Conservation (phyloP, 1,284 basidiomycete species). For the Pascua sp. region DNA sequence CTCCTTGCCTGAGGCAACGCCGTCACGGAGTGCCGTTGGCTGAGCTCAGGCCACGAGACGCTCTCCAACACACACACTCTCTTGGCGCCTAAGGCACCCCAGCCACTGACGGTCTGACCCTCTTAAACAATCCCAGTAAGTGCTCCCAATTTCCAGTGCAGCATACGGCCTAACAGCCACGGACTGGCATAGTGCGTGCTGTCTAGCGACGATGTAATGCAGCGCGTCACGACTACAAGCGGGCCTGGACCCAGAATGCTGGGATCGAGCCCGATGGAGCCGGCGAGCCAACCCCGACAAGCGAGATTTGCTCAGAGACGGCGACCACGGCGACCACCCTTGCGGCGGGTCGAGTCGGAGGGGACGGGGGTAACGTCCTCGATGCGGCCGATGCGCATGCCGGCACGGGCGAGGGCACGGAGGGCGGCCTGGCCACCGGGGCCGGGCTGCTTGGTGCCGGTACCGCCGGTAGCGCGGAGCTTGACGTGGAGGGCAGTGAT, state of each 20-base stretch:
- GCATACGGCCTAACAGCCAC: conserved; percentile 8
- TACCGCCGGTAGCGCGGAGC: conserved; percentile 97
- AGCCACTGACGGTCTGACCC: too few relatives aligned
- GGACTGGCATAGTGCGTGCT: conserved; percentile 23
- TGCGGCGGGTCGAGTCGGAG: conserved; percentile 94
- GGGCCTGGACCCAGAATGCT: not conserved
- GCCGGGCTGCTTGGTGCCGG: conserved; percentile 97
- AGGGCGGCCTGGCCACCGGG: conserved; percentile 98
- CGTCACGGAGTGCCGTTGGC: too few relatives aligned
- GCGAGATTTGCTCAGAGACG: conserved; percentile 61
- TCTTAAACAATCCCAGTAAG: too few relatives aligned
- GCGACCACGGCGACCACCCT: conserved; percentile 99
- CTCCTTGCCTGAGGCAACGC: too few relatives aligned
- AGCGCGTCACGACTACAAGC: conserved; percentile 9
- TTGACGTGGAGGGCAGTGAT: conserved; percentile 86
- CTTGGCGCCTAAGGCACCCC: too few relatives aligned
- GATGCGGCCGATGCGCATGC: conserved; percentile 97
- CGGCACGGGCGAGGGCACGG: conserved; percentile 92
- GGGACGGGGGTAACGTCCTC: conserved; percentile 94
- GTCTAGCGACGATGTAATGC: conserved; percentile 16
- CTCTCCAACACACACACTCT: too few relatives aligned
- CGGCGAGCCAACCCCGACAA: not conserved
- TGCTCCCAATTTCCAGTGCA: too few relatives aligned
- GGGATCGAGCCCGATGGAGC: not conserved
- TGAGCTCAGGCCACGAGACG: too few relatives aligned